Percentiles rank a stretch among this genome's conserved stretches.
phyloP scores from a whole-genome alignment of 768 basidiomycete genomes.

The Nidularia sp. region DNA sequence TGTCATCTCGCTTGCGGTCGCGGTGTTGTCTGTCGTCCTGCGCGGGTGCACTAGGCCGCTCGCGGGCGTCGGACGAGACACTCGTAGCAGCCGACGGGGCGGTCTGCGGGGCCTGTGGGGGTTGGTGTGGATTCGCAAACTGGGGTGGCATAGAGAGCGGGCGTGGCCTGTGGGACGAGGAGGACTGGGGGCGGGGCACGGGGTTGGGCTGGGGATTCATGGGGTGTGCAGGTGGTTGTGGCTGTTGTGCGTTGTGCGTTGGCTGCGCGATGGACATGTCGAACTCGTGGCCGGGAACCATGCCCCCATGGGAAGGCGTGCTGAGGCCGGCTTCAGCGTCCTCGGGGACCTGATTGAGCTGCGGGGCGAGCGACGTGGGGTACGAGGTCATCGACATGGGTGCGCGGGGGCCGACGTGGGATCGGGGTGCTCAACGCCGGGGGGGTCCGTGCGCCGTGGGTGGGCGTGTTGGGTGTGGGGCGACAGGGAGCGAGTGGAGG shows the following conservation, averaged over 20 bases:
- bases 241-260: constrained; percentile 9
- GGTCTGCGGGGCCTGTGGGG: constrained; percentile 3
- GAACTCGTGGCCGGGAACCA: constrained; percentile 60
- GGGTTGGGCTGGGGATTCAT: constrained; percentile 14
- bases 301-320: constrained; percentile 52
- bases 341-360: constrained; percentile 47
- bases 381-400: constrained; percentile 35
- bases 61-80: constrained; percentile 23
- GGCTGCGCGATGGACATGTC: constrained; percentile 51
- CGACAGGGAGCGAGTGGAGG: constrained; percentile 1
- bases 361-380: constrained; percentile 42
- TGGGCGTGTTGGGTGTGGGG: background rate
- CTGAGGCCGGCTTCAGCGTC: constrained; percentile 33
- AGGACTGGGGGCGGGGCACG: constrained; percentile 19
- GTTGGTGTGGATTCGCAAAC: constrained; percentile 16
- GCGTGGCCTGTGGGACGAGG: constrained; percentile 43
- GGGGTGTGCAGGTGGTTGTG: constrained; percentile 12
- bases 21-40: constrained; percentile 22
- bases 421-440: background rate
- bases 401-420: background rate
- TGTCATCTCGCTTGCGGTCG: constrained; percentile 7
- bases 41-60: constrained; percentile 24
- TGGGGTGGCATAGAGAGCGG: constrained; percentile 79
- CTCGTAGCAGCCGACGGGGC: constrained; percentile 16
- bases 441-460: background rate